Evolutionary conservation across 495 filamentous ascomycete genomes (phyloP).

Genomic region (Xeromyces bisporus): DNA sequence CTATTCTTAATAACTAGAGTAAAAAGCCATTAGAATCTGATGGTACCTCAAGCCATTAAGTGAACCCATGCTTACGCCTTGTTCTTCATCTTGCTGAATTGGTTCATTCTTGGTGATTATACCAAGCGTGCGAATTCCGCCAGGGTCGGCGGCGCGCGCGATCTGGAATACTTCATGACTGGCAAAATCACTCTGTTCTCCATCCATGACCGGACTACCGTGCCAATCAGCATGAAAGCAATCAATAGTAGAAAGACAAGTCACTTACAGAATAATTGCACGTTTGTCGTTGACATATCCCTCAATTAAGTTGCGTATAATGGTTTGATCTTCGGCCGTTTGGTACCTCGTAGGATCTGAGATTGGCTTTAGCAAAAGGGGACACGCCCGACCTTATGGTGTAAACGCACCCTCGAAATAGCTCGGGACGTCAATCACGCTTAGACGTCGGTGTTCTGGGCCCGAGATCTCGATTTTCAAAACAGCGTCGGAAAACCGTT

Average conservation of each 20-base stretch:
- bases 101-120: slow-evolving; percentile 20
- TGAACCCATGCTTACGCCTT: slow-evolving; percentile 10
- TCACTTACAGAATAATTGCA: slow-evolving; percentile 24
- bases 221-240: background rate
- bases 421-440: slow-evolving; percentile 37
- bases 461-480: slow-evolving; percentile 34
- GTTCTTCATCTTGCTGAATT: slow-evolving; percentile 22
- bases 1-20: slow-evolving; percentile 12
- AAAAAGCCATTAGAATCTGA: slow-evolving; percentile 1
- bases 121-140: slow-evolving; percentile 34
- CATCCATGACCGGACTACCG: slow-evolving; percentile 13
- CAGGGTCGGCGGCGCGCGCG: slow-evolving; percentile 27
- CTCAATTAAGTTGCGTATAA: slow-evolving; percentile 24
- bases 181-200: slow-evolving; percentile 8
- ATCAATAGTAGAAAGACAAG: too few relatives aligned
- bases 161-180: slow-evolving; percentile 17
- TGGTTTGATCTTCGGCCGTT: slow-evolving; percentile 14
- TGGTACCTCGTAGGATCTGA: slow-evolving; percentile 15
- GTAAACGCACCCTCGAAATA: slow-evolving; percentile 25
- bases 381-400: background rate
- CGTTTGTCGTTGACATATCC: slow-evolving; percentile 27
- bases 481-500: slow-evolving; percentile 28
- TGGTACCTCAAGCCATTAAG: too few relatives aligned
- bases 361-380: background rate
- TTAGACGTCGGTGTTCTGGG: slow-evolving; percentile 29